A percentile compares a stretch with the other conserved stretches of the same genome.
Conservation (phyloP, 805 yeast genomes). For the Kockiozyma suomiensis region DNA sequence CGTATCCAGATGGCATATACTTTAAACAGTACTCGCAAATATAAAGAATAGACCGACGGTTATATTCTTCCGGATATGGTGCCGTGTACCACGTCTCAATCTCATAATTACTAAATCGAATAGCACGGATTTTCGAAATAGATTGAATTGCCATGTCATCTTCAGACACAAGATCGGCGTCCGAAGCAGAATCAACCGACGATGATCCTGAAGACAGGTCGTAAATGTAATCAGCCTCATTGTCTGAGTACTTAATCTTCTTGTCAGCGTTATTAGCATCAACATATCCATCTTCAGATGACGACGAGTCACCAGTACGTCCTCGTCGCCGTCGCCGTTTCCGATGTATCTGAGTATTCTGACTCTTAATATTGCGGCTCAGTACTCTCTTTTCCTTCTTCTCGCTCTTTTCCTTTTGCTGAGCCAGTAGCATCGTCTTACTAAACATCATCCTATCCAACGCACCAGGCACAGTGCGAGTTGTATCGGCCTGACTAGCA, state of each 20-base stretch:
- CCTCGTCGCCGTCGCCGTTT: neutral
- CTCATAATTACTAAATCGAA: conserved; percentile 71
- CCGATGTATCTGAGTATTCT: neutral
- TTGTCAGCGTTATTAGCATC: neutral
- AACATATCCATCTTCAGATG: neutral
- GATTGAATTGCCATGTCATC: conserved; percentile 34
- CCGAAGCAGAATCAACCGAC: neutral
- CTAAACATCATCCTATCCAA: conserved; percentile 38
- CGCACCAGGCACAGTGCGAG: conserved; percentile 43
- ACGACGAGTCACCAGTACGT: neutral
- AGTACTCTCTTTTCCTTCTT: neutral
- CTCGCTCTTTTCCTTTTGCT: conserved; percentile 18
- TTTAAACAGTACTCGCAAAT: conserved; percentile 85
- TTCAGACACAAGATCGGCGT: conserved; percentile 5
- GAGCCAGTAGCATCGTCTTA: conserved; percentile 20
- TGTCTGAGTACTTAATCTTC: neutral
- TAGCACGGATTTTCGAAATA: conserved; percentile 55
- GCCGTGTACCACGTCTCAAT: conserved; percentile 91
- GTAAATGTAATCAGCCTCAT: neutral
- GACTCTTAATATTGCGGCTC: too few species aligned
- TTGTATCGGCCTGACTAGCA: conserved; percentile 40
- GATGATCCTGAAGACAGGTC: neutral
- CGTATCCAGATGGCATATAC: conserved; percentile 71
- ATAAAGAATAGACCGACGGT: conserved; percentile 61
- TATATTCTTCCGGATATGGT: conserved; percentile 88